A percentile compares a stretch with the other conserved stretches of the same genome.
These are phyloP conservation scores for Wickerhamiella hasegawae DNA, from an alignment of 805 yeast species.

Conservation along the genomic window DNA sequence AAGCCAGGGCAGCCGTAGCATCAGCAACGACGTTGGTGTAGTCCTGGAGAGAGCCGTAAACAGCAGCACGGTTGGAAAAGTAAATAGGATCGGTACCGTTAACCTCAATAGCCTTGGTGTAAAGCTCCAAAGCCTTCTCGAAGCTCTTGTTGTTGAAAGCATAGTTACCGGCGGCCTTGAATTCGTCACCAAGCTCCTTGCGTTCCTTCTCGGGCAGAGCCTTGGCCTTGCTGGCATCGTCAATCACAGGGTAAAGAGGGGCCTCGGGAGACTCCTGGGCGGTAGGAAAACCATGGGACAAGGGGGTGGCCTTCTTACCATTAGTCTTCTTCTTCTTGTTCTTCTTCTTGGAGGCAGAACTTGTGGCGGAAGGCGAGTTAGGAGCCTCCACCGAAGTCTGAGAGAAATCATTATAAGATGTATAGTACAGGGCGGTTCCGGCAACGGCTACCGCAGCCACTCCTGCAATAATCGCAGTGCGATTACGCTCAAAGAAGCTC, in stretches of 20 bases:
- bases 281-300: constrained; percentile 16
- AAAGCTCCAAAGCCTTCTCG: constrained; percentile 62
- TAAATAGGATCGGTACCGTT: constrained; percentile 66
- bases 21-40: constrained; percentile 77
- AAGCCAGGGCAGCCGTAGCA: constrained; percentile 67
- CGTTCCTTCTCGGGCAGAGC: constrained; percentile 18
- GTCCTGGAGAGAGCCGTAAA: constrained; percentile 69
- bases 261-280: constrained; percentile 12
- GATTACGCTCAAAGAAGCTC: constrained; percentile 34
- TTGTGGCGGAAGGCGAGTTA: constrained; percentile 5
- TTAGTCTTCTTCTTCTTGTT: constrained; percentile 26
- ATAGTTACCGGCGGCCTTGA: constrained; percentile 82
- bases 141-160: constrained; percentile 56
- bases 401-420: constrained; percentile 21
- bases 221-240: constrained; percentile 15
- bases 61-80: constrained; percentile 93
- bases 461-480: constrained; percentile 46
- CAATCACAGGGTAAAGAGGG: constrained; percentile 23
- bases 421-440: constrained; percentile 41
- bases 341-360: constrained; percentile 26
- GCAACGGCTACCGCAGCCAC: constrained; percentile 50
- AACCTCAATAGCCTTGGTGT: constrained; percentile 60
- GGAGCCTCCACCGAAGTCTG: constrained; percentile 1
- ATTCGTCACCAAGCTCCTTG: constrained; percentile 43
- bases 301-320: constrained; percentile 13